Evolutionary conservation across 2,329 filamentous ascomycete genomes (phyloP), one percentile per base, ranked within the genome.

Genomic region (Ceratocystis ficicola): DNA sequence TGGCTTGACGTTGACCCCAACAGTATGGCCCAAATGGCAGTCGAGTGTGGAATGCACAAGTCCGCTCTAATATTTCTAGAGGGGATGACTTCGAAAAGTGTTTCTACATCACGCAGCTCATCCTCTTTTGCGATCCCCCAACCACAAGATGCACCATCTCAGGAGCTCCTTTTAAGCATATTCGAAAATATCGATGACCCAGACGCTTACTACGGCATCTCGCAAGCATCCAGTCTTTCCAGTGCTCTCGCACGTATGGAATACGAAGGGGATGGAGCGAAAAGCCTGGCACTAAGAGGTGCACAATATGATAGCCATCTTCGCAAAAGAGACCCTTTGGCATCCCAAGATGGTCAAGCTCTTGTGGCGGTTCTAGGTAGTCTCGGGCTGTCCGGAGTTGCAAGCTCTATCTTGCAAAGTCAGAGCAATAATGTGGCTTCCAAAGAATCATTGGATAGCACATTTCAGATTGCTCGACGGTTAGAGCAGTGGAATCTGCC

Each of bases 151-250:
- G 44, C 59, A 25, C 64, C 64, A 8, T 60, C 61, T 6, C 63
- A 44, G 20, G 84, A 89, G 36, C 79, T 95, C 1, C 78, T 97
- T 12, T 80, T 96, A 57, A 79, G 83, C 0, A 92, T 99, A 2
- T 99, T 94, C 73, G 88, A 90, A 72, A 93, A 90, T 68, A 88
- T 99, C 60, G 92, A 96, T 72, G 95, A 99, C 71, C 93, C 92
- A 1, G 94, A 99, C 74, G 87, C 91, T 0, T 99, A 95, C 74
- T 99, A 99, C 72, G 95, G 94, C 3, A 81, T 96, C 6, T 84
- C 89, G 52, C 88, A 95, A 74, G 83, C 84, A 50, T 83, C 90
- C 5, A 91, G 86, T 66, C 76, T 99, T 17, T 79, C 83, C 17
- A 90, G 87, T 10, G 87, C 97, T 0, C 79, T 97, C 67, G 83